Base-by-base conservation (phyloP, 768 basidiomycete genomes). In the Leccinellum albellum region DNA sequence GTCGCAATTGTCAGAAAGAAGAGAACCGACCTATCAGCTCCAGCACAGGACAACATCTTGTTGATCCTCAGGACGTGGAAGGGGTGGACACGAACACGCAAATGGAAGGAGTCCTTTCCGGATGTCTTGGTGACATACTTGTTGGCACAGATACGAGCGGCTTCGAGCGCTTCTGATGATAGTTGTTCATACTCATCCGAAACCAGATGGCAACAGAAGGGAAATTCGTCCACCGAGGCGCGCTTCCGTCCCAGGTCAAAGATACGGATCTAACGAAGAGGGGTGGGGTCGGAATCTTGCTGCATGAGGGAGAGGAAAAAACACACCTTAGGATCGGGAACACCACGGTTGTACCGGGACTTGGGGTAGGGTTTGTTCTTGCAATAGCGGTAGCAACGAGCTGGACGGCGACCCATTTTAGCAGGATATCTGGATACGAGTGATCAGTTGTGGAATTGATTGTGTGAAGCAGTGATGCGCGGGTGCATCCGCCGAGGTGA, bases 41-140 rank as follows among this genome's bases (percentile, higher is more conserved):
- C 96, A 66, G 97, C 97, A 74, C 97, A 98, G 57, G 88, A 91
- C 82, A 98, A 90, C 92, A 97, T 98, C 88, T 99, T 98, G 90
- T 98, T 97, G 87, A 97, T 97, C 62, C 97, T 90, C 78, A 99
- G 76, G 68, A 98, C 93, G 74, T 99, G 97, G 92, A 89, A 97
- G 44, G 96, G 97, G 79, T 99, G 96, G 57, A 91, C 92, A 59
- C 94, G 90, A 66, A 99, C 93, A 65, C 96, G 86, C 75, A 98
- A 74, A 74, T 99, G 96, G 94, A 99, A 98, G 5, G 95, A 91
- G 68, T 99, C 96, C 80, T 98, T 98, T 70, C 97, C 96, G 29
- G 89, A 86, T 4, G 91, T 93, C 86, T 99, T 98, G 69, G 94
- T 96, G 62, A 98, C 89, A 75, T 98, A 98, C 78, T 98, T 98